Evolutionary conservation across 2,329 filamentous ascomycete species (phyloP), one percentile per base, ranked within the genome.

Genomic region (Verticillium alfalfae): DNA sequence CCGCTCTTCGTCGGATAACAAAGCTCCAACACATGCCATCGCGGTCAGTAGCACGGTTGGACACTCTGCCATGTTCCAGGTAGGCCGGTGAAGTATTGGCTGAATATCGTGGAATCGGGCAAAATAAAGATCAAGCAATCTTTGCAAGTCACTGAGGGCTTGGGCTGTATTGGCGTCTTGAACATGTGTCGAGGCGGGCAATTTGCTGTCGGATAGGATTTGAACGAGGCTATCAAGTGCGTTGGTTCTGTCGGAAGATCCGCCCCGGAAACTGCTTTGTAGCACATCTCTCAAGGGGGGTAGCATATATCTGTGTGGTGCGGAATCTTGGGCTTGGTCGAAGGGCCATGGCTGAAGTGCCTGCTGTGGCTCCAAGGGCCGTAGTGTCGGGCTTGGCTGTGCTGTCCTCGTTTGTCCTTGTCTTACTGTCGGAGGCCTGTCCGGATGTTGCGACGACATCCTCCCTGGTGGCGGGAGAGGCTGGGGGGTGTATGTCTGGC

Each of bases 1-100:
- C 1, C 63, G 56, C 16, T 60, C 57, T 12, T 65, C 64, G 16
- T 60, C 62, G 5, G 66, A 68, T 0, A 72, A 61, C 31, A 70
- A 54, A 0, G 70, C 68, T 5, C 70, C 70, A n/a, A 74, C 63
- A 16, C 69, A 72, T 1, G 69, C 67, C 69, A 73, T 71, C 34
- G 70, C 66, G 22, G 70, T 66, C 1, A 73, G 59, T 3, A 73
- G 60, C 2, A 67, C 66, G 9, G 67, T 67, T 1, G 72, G 68
- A 13, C 63, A 68, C 3, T 64, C 60, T 1, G 49, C 55, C 39
- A 70, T 61, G n/a, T 63, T 66, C 67, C 68, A 73, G 1, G 71
- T 71, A 4, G 71, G 67, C n/a, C 64, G 39, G 56, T 73, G 71
- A 15, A 73, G 63, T 13, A 72, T 67, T 1, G 71, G 68, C 39